Base-by-base conservation (phyloP, 1,284 basidiomycete species). In the Phylloporus sp. region DNA sequence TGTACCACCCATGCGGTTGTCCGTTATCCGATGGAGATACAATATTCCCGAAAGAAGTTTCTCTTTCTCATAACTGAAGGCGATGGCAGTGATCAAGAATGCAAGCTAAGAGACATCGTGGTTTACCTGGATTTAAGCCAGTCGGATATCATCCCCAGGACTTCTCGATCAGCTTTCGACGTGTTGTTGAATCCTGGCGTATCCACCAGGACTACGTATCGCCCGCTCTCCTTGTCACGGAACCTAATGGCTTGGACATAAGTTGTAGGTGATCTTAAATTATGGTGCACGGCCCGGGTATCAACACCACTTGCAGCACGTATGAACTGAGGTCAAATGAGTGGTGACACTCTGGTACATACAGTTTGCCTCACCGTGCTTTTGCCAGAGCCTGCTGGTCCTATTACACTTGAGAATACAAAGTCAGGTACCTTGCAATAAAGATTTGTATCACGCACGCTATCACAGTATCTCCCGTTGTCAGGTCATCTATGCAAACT, bases 11-110 rank as follows among this genome's bases (percentile, higher is more conserved):
- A 84, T 75, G 17, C 81, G 76, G 64, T 75, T 75, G 68, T 84
- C 82, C 13, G 80, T 76, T 62, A 85, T 85, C 7, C 80, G 78
- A 61, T 85, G 83, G 65, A 84, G 70, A 69, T 84, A 85, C 24
- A 85, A 73, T 50, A 85, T 74, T 0, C 81, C 83, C 20, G 78
- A 74, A 6, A 85, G 70, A 34, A 72, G 56, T 26, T 60, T 62
- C 54, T 72, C 70, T 24, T 71, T 66, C 40, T 74, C 64, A 59
- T 80, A 76, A 40, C 80, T 83, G 26, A 47, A 20, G 47, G n/a
- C 12, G 39, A 40, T 8, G 18, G n/a, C 40, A 42, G 40, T 15
- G 8, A 20, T 62, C 20, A 64, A 22, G 39, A 28, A 32, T 1
- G 20, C 34, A 37, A 15, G 34, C 34, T 32, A 5, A 37, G n/a